These are phyloP conservation scores for Alternaria sp. DNA, from an alignment of 2,329 filamentous ascomycete species.

Conservation along the genomic window DNA sequence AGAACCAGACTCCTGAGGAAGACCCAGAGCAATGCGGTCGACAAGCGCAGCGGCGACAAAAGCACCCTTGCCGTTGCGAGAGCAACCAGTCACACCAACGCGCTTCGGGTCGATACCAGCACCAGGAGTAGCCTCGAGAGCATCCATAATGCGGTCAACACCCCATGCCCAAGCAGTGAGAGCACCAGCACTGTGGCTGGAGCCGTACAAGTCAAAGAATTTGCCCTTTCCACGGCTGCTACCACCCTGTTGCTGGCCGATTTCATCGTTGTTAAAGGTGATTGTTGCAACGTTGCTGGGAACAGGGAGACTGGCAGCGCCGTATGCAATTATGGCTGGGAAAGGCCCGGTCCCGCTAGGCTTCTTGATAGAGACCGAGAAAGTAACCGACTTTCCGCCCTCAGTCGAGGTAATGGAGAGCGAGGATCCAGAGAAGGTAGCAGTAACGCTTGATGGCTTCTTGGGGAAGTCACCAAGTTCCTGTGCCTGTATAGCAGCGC, in stretches of 20 bases:
- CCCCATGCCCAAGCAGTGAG: slow-evolving; percentile 71
- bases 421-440: slow-evolving; percentile 40
- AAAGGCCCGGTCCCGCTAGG: slow-evolving; percentile 58
- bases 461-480: slow-evolving; percentile 51
- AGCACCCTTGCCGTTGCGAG: slow-evolving; percentile 70
- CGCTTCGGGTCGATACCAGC: slow-evolving; percentile 54
- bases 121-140: slow-evolving; percentile 60
- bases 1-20: slow-evolving; percentile 69
- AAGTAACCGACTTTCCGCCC: slow-evolving; percentile 47
- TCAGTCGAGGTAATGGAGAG: slow-evolving; percentile 49
- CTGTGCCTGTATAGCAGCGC: slow-evolving; percentile 46
- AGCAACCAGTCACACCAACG: slow-evolving; percentile 68
- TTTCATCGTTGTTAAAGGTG: slow-evolving; percentile 66
- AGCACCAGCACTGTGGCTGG: slow-evolving; percentile 63
- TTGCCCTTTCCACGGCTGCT: slow-evolving; percentile 63
- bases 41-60: slow-evolving; percentile 68
- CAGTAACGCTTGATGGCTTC: slow-evolving; percentile 45
- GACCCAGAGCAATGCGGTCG: slow-evolving; percentile 65
- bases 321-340: slow-evolving; percentile 67
- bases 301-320: slow-evolving; percentile 63
- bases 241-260: slow-evolving; percentile 59
- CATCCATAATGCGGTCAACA: slow-evolving; percentile 67
- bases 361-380: slow-evolving; percentile 49
- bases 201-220: slow-evolving; percentile 68
- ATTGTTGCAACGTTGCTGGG: slow-evolving; percentile 65